A percentile compares a stretch with the other conserved stretches of the same genome.
Conservation (phyloP, 352 stramenopile genomes). For the Phytophthora lateralis region DNA sequence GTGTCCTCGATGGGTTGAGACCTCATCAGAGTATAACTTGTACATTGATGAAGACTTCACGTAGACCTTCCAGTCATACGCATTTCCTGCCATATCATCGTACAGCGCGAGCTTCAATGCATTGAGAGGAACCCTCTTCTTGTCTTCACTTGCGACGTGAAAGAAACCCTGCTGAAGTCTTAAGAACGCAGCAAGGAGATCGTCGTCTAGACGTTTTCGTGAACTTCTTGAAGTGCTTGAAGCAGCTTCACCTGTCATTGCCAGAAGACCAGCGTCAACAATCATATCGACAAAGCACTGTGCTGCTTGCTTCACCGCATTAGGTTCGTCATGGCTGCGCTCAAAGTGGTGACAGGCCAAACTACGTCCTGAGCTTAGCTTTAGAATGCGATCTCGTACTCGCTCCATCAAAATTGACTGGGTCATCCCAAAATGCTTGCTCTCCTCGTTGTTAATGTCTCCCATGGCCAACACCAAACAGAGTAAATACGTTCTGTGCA, state of each 20-base stretch:
- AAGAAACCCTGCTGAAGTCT: constrained; percentile 33
- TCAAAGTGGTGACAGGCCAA: constrained; percentile 17
- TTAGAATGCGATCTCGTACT: constrained; percentile 20
- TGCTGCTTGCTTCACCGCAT: constrained; percentile 16
- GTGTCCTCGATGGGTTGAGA: background rate
- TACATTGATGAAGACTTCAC: constrained; percentile 13
- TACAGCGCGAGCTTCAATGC: constrained; percentile 16
- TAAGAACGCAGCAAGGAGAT: constrained; percentile 20
- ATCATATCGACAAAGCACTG: constrained; percentile 16
- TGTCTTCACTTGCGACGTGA: background rate
- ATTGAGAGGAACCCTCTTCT: background rate
- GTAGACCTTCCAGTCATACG: constrained; percentile 35
- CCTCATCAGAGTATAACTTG: background rate
- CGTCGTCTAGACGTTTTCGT: constrained; percentile 14
- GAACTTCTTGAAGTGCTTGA: background rate
- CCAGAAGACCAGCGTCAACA: constrained; percentile 8
- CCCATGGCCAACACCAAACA: constrained; percentile 19
- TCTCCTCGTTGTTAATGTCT: constrained; percentile 13
- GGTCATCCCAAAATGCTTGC: background rate
- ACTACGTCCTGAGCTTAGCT: constrained; percentile 11
- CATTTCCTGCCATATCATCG: constrained; percentile 39
- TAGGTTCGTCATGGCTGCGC: background rate
- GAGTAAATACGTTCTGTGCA: constrained; percentile 39
- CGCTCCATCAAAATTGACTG: background rate
- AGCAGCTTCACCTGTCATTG: background rate